Percentiles rank a stretch among this genome's conserved stretches.
These are phyloP conservation scores for Lasiosphaeria miniovina DNA, from an alignment of 495 filamentous ascomycete genomes.

Conservation along the genomic window DNA sequence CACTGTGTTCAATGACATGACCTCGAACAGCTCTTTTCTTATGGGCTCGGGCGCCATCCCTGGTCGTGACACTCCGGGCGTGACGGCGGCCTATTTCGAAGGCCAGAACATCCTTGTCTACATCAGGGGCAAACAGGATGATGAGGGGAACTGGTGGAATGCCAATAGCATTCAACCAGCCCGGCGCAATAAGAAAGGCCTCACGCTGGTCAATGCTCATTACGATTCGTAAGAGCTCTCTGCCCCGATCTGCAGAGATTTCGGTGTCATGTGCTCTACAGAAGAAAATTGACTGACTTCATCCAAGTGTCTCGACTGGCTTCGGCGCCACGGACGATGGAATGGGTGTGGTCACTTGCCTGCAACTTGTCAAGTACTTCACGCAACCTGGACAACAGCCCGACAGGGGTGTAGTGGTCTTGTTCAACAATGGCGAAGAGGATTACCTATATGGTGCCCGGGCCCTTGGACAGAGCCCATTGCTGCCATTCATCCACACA, in stretches of 20 bases:
- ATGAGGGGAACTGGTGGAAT: conserved; percentile 63
- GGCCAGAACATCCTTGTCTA: conserved; percentile 92
- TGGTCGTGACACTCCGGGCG: conserved; percentile 1
- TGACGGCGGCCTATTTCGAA: conserved; percentile 72
- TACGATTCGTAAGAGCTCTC: conserved; percentile 60
- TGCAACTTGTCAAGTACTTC: conserved; percentile 90
- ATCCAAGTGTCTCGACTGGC: conserved; percentile 75
- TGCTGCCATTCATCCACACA: conserved; percentile 70
- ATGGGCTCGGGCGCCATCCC: conserved; percentile 26
- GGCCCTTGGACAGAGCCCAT: conserved; percentile 78
- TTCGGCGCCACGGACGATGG: conserved; percentile 91
- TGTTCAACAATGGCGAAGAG: conserved; percentile 96
- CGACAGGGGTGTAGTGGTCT: conserved; percentile 72
- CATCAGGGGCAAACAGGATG: conserved; percentile 76
- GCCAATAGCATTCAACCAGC: conserved; percentile 35
- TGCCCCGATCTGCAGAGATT: no score
- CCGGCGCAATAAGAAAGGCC: conserved; percentile 58
- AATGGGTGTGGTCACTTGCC: conserved; percentile 76
- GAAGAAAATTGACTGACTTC: conserved; percentile 10
- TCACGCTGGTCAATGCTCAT: conserved; percentile 90
- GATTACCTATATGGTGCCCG: conserved; percentile 87
- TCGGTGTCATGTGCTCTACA: no score
- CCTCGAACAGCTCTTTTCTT: conserved; percentile 68
- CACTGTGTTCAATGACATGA: conserved; percentile 72
- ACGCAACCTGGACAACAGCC: conserved; percentile 71